Percentiles rank a stretch among this genome's conserved stretches.
Evolutionary conservation across 441 rosid genomes (phyloP).

Genomic region (Breynia disticha): DNA sequence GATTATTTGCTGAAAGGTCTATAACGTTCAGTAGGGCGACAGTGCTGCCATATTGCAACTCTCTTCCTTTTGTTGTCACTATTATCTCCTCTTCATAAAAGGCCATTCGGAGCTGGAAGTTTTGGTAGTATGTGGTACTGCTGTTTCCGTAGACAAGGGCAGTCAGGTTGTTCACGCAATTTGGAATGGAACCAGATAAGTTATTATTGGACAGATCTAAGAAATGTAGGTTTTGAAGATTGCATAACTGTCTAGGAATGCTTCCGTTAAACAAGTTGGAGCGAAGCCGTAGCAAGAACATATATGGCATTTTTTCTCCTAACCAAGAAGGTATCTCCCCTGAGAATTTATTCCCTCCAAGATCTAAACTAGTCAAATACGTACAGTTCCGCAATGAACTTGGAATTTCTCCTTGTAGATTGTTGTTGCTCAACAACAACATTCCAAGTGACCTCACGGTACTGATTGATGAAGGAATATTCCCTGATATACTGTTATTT

Average conservation of each 20-base stretch:
- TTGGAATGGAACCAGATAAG: constrained; percentile 34
- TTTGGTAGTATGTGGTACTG: constrained; percentile 14
- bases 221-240: constrained; percentile 26
- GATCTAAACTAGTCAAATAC: constrained; percentile 34
- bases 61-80: constrained; percentile 32
- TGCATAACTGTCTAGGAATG: constrained; percentile 27
- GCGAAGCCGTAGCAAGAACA: constrained; percentile 19
- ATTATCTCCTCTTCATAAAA: constrained; percentile 26
- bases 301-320: constrained; percentile 12
- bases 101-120: constrained; percentile 11
- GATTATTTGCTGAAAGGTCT: constrained; percentile 39
- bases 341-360: constrained; percentile 19
- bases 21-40: constrained; percentile 21
- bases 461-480: constrained; percentile 36
- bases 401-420: constrained; percentile 39
- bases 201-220: constrained; percentile 35
- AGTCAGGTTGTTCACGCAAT: constrained; percentile 35
- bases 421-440: constrained; percentile 44
- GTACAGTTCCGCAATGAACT: constrained; percentile 39
- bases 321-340: constrained; percentile 23
- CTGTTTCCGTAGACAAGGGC: constrained; percentile 21
- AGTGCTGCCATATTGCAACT: constrained; percentile 6
- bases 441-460: constrained; percentile 33
- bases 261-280: constrained; percentile 31
- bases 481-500: constrained; percentile 36